Conservation (phyloP, 1,139 yeast genomes). For the Chernovozyma sophiae-reginae region DNA sequence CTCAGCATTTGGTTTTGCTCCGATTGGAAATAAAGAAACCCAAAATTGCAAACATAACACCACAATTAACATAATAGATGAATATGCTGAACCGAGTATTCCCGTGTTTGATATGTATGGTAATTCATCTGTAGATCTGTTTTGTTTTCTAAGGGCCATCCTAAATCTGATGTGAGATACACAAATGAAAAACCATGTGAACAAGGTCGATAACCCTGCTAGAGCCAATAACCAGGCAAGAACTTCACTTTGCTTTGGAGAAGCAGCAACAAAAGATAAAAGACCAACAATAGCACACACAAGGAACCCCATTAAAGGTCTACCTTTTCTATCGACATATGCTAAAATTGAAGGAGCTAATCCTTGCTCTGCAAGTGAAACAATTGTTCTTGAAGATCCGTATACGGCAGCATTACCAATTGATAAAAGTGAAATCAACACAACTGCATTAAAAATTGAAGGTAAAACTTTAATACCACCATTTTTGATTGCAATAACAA, state of each 20-base stretch:
- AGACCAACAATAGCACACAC: constrained; percentile 34
- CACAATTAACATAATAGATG: constrained; percentile 25
- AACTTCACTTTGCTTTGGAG: constrained; percentile 32
- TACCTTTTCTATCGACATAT: constrained; percentile 39
- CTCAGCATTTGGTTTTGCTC: constrained; percentile 24
- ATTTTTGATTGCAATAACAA: constrained; percentile 40
- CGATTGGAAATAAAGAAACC: constrained; percentile 38
- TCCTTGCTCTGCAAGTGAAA: constrained; percentile 39
- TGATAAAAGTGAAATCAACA: constrained; percentile 38
- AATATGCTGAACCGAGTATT: constrained; percentile 33
- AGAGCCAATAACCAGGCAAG: constrained; percentile 41
- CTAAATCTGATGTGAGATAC: constrained; percentile 39
- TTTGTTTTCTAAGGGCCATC: constrained; percentile 29
- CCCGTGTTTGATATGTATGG: constrained; percentile 39
- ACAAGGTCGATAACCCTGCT: constrained; percentile 38
- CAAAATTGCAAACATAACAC: constrained; percentile 41
- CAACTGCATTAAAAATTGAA: constrained; percentile 40
- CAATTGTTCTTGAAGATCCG: constrained; percentile 41
- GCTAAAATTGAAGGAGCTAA: constrained; percentile 33
- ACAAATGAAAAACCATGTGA: constrained; percentile 41
- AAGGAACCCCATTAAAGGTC: constrained; percentile 40
- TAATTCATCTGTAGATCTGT: constrained; percentile 28
- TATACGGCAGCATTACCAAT: constrained; percentile 44
- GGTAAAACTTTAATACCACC: constrained; percentile 42
- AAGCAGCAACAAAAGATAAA: constrained; percentile 40